Conservation (phyloP, 2,329 filamentous ascomycete species). For the Penicillium expansum region DNA sequence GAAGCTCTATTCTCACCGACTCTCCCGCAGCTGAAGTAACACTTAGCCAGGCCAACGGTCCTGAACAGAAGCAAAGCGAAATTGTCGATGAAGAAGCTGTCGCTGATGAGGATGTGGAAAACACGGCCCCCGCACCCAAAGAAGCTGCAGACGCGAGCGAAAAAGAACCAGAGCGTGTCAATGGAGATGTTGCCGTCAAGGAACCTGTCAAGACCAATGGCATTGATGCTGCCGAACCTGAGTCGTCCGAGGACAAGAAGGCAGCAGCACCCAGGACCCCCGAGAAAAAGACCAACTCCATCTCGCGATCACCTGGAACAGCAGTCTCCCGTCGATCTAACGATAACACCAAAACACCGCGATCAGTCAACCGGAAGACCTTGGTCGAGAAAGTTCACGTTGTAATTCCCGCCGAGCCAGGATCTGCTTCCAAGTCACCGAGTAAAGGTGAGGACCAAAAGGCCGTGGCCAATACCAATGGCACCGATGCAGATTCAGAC, state of each 20-base stretch:
- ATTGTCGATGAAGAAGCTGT: conserved; percentile 13
- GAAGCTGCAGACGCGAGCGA: conserved; percentile 8
- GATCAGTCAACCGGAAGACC: conserved; percentile 21
- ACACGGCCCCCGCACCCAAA: conserved; percentile 5
- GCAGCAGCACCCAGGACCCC: conserved; percentile 13
- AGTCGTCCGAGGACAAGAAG: conserved; percentile 8
- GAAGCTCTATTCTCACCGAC: conserved; percentile 35
- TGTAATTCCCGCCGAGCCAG: conserved; percentile 28
- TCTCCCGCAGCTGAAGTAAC: conserved; percentile 29
- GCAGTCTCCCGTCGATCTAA: conserved; percentile 15
- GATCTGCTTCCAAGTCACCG: conserved; percentile 16
- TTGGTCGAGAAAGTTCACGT: conserved; percentile 27
- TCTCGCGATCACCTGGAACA: conserved; percentile 17
- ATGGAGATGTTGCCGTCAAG: conserved; percentile 10
- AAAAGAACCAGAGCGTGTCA: conserved; percentile 3
- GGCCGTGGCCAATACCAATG: conserved; percentile 16
- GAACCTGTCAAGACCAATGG: conserved; percentile 15
- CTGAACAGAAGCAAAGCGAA: conserved; percentile 14
- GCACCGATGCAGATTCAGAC: conserved; percentile 15
- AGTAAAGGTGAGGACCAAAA: conserved; percentile 13
- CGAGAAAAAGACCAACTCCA: conserved; percentile 13
- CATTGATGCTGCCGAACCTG: not conserved
- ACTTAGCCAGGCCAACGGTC: conserved; percentile 24
- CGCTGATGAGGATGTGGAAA: conserved; percentile 14
- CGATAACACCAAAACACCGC: conserved; percentile 15